Evolutionary conservation across 2,329 filamentous ascomycete species (phyloP).

Genomic region (Orbilia brochopaga): DNA sequence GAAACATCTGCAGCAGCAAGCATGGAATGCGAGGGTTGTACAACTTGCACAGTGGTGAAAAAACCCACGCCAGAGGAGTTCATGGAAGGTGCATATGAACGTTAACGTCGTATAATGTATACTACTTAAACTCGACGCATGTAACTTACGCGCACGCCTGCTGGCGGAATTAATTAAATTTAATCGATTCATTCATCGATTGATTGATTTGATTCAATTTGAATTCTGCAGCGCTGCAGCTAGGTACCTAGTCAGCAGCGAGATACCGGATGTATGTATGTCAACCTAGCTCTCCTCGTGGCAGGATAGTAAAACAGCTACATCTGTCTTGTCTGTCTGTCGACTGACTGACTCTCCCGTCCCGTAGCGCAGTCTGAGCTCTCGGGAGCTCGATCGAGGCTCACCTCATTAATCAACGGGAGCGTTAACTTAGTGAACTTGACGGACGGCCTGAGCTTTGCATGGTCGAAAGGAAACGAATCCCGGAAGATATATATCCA

Average conservation of each 20-base stretch:
- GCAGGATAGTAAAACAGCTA: neutral
- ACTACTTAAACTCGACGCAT: neutral
- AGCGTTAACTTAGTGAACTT: neutral
- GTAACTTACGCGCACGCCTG: neutral
- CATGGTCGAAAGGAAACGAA: neutral
- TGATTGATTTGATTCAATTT: no score
- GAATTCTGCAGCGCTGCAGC: neutral
- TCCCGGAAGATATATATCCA: conserved; percentile 1
- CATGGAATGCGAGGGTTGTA: conserved; percentile 31
- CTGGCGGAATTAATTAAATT: neutral
- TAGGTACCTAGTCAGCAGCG: neutral
- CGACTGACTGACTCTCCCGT: no score
- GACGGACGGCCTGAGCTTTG: neutral
- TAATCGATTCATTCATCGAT: no score
- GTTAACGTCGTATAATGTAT: neutral
- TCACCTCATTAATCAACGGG: neutral
- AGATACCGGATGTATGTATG: neutral
- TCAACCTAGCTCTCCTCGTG: conserved; percentile 1
- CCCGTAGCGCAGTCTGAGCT: neutral
- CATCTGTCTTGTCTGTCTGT: no score
- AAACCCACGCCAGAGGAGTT: conserved; percentile 42
- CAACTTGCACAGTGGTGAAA: no score
- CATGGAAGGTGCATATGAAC: conserved; percentile 11
- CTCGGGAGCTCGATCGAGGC: neutral
- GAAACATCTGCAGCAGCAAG: conserved; percentile 41